Conservation (phyloP, 768 basidiomycete species). For the Butyriboletus loyo region DNA sequence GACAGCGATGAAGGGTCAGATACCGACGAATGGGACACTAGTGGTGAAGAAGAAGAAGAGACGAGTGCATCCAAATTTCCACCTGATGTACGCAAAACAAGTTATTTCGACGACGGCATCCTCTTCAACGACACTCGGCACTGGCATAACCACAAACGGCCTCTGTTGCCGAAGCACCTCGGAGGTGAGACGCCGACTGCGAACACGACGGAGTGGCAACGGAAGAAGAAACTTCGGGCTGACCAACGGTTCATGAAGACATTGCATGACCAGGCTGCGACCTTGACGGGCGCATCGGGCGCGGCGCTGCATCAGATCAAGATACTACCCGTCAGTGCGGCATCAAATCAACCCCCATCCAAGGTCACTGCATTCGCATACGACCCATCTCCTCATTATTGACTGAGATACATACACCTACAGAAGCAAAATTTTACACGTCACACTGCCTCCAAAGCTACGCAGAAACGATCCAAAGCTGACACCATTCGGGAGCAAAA, state of each 20-base stretch:
- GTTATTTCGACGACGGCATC: slow-evolving; percentile 38
- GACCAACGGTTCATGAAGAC: slow-evolving; percentile 59
- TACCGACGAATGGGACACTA: slow-evolving; percentile 20
- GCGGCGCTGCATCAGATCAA: slow-evolving; percentile 47
- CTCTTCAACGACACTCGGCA: slow-evolving; percentile 52
- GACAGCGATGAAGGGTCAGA: slow-evolving; percentile 14
- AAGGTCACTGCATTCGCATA: slow-evolving; percentile 11
- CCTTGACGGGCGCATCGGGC: slow-evolving; percentile 62
- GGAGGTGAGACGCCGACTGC: slow-evolving; percentile 42
- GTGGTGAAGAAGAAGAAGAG: slow-evolving; percentile 13
- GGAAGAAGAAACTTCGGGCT: slow-evolving; percentile 34
- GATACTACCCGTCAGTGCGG: slow-evolving; percentile 43
- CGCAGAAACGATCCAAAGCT: slow-evolving; percentile 31
- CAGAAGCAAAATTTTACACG: slow-evolving; percentile 18
- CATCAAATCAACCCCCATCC: not conserved
- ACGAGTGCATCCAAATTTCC: not conserved
- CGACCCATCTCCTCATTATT: not conserved
- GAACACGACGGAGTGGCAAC: slow-evolving; percentile 34
- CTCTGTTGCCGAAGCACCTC: slow-evolving; percentile 52
- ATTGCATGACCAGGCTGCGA: slow-evolving; percentile 57
- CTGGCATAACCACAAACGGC: slow-evolving; percentile 53
- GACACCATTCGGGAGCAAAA: slow-evolving; percentile 46
- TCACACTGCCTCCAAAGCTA: slow-evolving; percentile 25
- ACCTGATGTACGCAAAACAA: not conserved
- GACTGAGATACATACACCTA: slow-evolving; percentile 1